These are phyloP conservation scores for Cucumis cinereus DNA, from an alignment of 306 rosid species.

Conservation along the genomic window DNA sequence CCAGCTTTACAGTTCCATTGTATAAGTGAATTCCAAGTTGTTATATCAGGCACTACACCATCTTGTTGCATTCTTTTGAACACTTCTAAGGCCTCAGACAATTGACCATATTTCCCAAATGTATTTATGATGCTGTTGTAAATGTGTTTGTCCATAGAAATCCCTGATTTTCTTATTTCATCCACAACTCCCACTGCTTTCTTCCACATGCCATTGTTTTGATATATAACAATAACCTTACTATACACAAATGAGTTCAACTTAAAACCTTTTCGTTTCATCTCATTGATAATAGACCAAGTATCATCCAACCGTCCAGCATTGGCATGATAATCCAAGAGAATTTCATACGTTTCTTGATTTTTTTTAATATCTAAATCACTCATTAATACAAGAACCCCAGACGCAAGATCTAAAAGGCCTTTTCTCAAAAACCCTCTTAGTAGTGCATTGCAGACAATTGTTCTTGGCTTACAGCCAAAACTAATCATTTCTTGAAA, in stretches of 20 bases:
- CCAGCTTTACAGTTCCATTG: constrained; percentile 60
- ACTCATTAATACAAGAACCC: constrained; percentile 33
- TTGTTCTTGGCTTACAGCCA: constrained; percentile 39
- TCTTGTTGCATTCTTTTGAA: constrained; percentile 50
- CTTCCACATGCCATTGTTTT: constrained; percentile 88
- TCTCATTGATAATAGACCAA: constrained; percentile 49
- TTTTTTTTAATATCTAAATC: constrained; percentile 22
- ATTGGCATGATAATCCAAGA: constrained; percentile 49
- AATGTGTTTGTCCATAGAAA: constrained; percentile 38
- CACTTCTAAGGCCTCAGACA: constrained; percentile 46
- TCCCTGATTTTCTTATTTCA: constrained; percentile 45
- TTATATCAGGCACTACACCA: constrained; percentile 49
- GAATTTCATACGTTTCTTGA: constrained; percentile 42
- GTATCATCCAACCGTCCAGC: constrained; percentile 77
- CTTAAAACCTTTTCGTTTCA: constrained; percentile 39
- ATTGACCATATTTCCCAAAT: constrained; percentile 59
- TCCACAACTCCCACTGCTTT: constrained; percentile 53
- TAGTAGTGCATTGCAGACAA: constrained; percentile 43
- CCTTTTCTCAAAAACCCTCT: constrained; percentile 66
- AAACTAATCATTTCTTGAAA: constrained; percentile 45
- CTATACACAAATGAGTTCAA: constrained; percentile 45
- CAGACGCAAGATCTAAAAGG: constrained; percentile 36
- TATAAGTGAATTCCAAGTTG: constrained; percentile 59
- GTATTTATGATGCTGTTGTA: constrained; percentile 60
- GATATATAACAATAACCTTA: constrained; percentile 51